Base-by-base conservation (phyloP, 177 flowering plant genomes). In the Vitis hybrid region DNA sequence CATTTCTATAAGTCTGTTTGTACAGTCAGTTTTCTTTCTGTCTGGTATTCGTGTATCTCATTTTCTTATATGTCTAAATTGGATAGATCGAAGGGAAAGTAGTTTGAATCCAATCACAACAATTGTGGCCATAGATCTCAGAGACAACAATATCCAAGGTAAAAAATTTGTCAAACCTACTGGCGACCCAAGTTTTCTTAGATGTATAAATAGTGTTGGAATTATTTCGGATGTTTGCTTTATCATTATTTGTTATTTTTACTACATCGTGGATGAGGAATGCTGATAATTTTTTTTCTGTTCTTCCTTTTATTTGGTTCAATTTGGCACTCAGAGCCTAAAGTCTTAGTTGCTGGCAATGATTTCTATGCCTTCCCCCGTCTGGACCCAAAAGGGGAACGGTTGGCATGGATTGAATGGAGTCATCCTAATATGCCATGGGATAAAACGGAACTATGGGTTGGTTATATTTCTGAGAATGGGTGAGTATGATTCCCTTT, bases 351-450 rank as follows among this genome's bases (percentile, higher is more conserved):
- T 18, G 73, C 86, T 79, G 99, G 98, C 65, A 93, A 71, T 73
- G 97, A 95, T 78, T 95, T 95, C 86, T 93, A 93, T 81, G 98
- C 98, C 45, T 95, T 89, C 76, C 98, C 99, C 12, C 94, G 97
- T 26, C 6, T 93, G 59, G 97, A 93, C 56, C 78, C 83, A 54
- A 80, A 78, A 71, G 97, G 95, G 73, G 83, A 88, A 77, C 77
- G 85, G 53, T 57, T 95, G 5, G 95, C 99, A 67, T 95, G 97
- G 99, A 86, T 95, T 68, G 86, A 93, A 65, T 95, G 98, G 99
- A 34, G 83, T 59, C 99, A 95, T 69, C 99, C 98, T 34, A 89
- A 93, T 82, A 91, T 95, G 99, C 98, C 92, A 49, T 95, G 99
- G 99, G 99, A 95, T 78, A 87, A 78, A 83, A 74, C 99, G 57